A percentile compares a stretch with the other conserved stretches of the same genome.
Evolutionary conservation across 345 rosid species (phyloP).

Genomic region (Populus simonii): DNA sequence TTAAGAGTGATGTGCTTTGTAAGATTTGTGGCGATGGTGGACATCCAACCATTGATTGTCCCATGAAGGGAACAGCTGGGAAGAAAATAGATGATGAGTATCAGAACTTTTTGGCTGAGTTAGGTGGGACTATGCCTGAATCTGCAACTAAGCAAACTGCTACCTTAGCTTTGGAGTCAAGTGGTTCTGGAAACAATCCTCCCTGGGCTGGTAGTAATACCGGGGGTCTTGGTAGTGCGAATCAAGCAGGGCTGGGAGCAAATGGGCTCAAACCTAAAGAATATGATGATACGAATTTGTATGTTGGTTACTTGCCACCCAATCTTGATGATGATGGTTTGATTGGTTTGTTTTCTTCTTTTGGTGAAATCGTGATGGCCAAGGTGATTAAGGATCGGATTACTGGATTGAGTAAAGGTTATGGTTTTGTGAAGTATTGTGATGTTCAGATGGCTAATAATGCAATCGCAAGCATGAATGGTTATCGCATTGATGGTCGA

Average conservation of each 20-base stretch:
- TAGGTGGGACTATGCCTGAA: conserved; percentile 89
- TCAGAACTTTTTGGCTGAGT: conserved; percentile 90
- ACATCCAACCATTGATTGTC: conserved; percentile 98
- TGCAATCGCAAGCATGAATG: conserved; percentile 84
- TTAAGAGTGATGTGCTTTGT: conserved; percentile 94
- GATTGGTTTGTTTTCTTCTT: conserved; percentile 74
- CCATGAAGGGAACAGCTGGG: conserved; percentile 83
- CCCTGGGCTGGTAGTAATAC: conserved; percentile 80
- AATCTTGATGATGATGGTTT: conserved; percentile 84
- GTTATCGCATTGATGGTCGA: conserved; percentile 76
- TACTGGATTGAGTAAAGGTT: conserved; percentile 81
- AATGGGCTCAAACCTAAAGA: conserved; percentile 68
- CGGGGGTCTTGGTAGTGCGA: conserved; percentile 48
- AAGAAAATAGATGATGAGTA: conserved; percentile 99
- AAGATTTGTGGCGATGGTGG: conserved; percentile 99
- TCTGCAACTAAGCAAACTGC: conserved; percentile 67
- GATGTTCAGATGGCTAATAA: conserved; percentile 83
- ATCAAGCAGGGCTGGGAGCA: conserved; percentile 84
- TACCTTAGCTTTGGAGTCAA: conserved; percentile 63
- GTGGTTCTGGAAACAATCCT: conserved; percentile 72
- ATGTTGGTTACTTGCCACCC: conserved; percentile 90
- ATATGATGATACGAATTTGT: conserved; percentile 82
- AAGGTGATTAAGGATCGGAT: conserved; percentile 88
- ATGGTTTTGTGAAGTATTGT: conserved; percentile 91
- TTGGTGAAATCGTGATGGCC: conserved; percentile 95